Evolutionary conservation across 768 basidiomycete species (phyloP).

Genomic region (Lentinus tigrinus): DNA sequence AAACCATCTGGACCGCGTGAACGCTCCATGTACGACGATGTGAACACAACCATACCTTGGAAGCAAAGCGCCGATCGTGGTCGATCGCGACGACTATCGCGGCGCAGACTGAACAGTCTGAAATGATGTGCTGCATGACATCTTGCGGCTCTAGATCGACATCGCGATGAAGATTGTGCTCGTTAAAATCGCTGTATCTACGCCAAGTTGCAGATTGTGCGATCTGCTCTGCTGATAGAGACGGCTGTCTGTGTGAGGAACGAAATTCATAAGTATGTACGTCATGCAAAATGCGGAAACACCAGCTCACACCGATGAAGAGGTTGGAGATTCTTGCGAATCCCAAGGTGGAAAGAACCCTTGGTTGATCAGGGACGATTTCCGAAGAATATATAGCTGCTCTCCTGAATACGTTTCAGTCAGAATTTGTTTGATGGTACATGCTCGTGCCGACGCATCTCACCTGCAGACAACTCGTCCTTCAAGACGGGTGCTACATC

Average conservation of each 20-base stretch:
- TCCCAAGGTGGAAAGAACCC: constrained; percentile 37
- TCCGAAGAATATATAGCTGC: constrained; percentile 40
- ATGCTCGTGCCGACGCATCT: too few species aligned
- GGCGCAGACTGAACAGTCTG: constrained; percentile 89
- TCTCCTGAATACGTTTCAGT: constrained; percentile 34
- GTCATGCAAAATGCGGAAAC: neutral
- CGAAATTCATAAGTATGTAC: too few species aligned
- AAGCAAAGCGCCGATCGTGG: constrained; percentile 58
- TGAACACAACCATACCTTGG: too few species aligned
- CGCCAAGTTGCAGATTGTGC: constrained; percentile 18
- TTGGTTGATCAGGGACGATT: constrained; percentile 41
- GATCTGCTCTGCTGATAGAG: constrained; percentile 24
- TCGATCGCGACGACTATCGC: constrained; percentile 79
- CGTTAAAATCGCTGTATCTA: neutral
- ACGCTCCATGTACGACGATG: neutral
- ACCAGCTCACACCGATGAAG: neutral
- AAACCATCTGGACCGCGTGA: constrained; percentile 15
- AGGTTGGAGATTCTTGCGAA: neutral
- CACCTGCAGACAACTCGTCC: constrained; percentile 39
- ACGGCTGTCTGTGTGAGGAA: constrained; percentile 20
- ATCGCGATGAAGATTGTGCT: neutral
- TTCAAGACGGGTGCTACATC: constrained; percentile 31
- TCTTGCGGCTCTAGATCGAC: constrained; percentile 43
- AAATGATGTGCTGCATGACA: constrained; percentile 78
- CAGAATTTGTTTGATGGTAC: too few species aligned